A percentile compares a stretch with the other conserved stretches of the same genome.
Evolutionary conservation across 768 basidiomycete species (phyloP).

Genomic region (Serendipita vermifera): DNA sequence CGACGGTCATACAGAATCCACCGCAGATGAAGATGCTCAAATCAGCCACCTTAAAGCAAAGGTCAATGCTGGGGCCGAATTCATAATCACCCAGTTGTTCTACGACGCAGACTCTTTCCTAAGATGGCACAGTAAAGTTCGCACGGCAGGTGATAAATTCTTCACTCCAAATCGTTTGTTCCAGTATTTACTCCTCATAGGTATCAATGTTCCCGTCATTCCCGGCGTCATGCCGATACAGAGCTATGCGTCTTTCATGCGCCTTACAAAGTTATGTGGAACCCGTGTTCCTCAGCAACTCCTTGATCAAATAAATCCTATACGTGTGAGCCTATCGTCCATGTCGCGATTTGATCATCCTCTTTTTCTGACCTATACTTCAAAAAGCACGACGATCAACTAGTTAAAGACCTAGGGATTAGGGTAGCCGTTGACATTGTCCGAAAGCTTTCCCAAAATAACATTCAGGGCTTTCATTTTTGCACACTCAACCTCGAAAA

Average conservation of each 20-base stretch:
- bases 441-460: slow-evolving; percentile 38
- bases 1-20: slow-evolving; percentile 65
- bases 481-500: slow-evolving; percentile 97
- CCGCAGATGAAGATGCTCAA: slow-evolving; percentile 44
- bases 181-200: slow-evolving; percentile 30
- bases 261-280: slow-evolving; percentile 81
- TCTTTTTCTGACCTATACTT: not conserved
- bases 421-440: slow-evolving; percentile 74
- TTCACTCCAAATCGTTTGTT: not conserved
- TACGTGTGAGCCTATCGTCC: slow-evolving; percentile 43
- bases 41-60: slow-evolving; percentile 68
- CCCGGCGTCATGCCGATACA: slow-evolving; percentile 98
- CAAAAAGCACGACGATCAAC: slow-evolving; percentile 77
- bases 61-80: slow-evolving; percentile 89
- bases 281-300: slow-evolving; percentile 58
- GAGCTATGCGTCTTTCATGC: slow-evolving; percentile 84
- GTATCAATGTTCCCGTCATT: slow-evolving; percentile 80
- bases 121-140: slow-evolving; percentile 59
- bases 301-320: slow-evolving; percentile 52
- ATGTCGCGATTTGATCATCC: not conserved
- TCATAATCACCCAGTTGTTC: slow-evolving; percentile 91
- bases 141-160: slow-evolving; percentile 44
- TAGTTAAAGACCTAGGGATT: slow-evolving; percentile 92
- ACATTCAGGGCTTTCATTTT: slow-evolving; percentile 72
- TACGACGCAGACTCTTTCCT: slow-evolving; percentile 88